Evolutionary conservation across 2,329 filamentous ascomycete genomes (phyloP).

Genomic region (Exophiala calicioides): DNA sequence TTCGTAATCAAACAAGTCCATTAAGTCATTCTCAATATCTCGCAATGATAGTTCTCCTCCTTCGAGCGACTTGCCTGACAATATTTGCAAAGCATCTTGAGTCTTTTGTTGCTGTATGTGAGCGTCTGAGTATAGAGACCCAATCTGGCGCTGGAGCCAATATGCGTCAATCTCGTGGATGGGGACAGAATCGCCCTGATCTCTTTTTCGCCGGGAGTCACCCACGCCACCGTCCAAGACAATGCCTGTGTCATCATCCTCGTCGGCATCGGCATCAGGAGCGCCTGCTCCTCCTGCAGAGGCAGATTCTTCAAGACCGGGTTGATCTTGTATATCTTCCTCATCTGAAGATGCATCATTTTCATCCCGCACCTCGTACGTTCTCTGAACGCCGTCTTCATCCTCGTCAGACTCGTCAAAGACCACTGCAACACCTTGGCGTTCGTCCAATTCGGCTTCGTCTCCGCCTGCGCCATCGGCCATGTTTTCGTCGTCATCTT

Average conservation of each 20-base stretch:
- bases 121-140: slow-evolving; percentile 82
- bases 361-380: slow-evolving; percentile 82
- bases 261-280: slow-evolving; percentile 47
- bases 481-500: slow-evolving; percentile 91
- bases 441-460: slow-evolving; percentile 80
- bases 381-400: slow-evolving; percentile 74
- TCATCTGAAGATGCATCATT: slow-evolving; percentile 73
- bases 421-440: slow-evolving; percentile 94
- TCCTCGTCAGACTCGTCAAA: slow-evolving; percentile 89
- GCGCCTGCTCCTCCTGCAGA: slow-evolving; percentile 48
- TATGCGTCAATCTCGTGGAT: slow-evolving; percentile 94
- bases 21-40: slow-evolving; percentile 96
- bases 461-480: slow-evolving; percentile 67
- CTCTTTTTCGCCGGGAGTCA: slow-evolving; percentile 52
- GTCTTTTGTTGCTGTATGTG: slow-evolving; percentile 95
- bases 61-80: slow-evolving; percentile 71
- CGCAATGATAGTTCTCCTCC: slow-evolving; percentile 82
- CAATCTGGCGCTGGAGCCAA: slow-evolving; percentile 93
- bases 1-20: slow-evolving; percentile 98
- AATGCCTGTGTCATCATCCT: slow-evolving; percentile 63
- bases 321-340: slow-evolving; percentile 67
- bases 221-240: slow-evolving; percentile 70
- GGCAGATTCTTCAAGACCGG: slow-evolving; percentile 54
- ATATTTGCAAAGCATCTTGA: slow-evolving; percentile 74
- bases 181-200: slow-evolving; percentile 59